Base-by-base conservation (phyloP, 2,329 filamentous ascomycete species). In the Penicillium verrucosum region DNA sequence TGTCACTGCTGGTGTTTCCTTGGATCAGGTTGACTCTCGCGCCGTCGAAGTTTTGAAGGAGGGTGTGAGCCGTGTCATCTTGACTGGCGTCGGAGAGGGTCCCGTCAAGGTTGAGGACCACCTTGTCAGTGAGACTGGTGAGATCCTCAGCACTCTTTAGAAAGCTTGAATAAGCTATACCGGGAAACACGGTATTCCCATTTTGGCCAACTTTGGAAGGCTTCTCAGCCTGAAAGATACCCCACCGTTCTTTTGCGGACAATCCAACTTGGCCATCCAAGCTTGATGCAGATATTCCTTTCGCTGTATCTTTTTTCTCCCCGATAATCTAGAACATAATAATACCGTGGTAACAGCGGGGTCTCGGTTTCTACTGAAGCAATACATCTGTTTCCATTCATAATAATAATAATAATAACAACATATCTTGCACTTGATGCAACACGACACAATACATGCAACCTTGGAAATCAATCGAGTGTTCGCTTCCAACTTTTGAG, bases 81-180 rank as follows among this genome's bases (percentile, higher is more conserved):
- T 92, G 78, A 97, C 95, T 1, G 83, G 88, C 51, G 94, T 99
- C 42, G 94, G 94, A 1, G 90, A 95, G 72, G 94, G 93, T 0
- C 94, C 94, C 0, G 77, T 88, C 62, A 90, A 85, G 80, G 89
- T 91, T 5, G 83, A 93, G 16, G 84, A 93, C 70, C 87, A 87
- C 70, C 77, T 97, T 60, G 83, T 95, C 59, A 84, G 82, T 61
- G 87, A 86, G 70, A 81, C 84, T 54, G 88, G 88, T 14, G 77
- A 82, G 65, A 70, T 75, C 51, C 61, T 75, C 58, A 63, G 45
- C 53, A 60, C 65, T 57, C 52, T 55, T 34, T 68, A 64, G 54
- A 43, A 46, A 32, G 30, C 48, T 36, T 56, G 18, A 40, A 53
- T 52, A 53, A 60, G 23, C 46, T 56, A 56, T 11, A 34, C 44